phyloP scores from a whole-genome alignment of 805 yeast species.

The Ogataea glucozyma region DNA sequence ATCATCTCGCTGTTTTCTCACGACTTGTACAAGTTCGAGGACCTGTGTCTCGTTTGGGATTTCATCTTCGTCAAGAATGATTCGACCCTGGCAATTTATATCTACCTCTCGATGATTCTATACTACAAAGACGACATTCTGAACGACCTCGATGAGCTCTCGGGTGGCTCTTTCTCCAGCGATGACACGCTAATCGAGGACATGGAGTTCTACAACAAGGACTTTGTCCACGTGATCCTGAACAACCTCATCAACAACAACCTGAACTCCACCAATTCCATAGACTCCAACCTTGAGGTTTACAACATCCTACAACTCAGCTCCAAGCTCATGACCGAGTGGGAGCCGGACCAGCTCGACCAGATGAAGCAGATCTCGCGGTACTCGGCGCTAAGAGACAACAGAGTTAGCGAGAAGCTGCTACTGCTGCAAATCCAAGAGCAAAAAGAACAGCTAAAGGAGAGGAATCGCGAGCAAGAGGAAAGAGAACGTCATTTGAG shows the following conservation, averaged over 20 bases:
- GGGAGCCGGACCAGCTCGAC: conserved; percentile 9
- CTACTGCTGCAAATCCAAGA: conserved; percentile 21
- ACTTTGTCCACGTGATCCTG: conserved; percentile 31
- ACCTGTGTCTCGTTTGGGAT: conserved; percentile 68
- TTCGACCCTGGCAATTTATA: conserved; percentile 53
- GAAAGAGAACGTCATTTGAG: conserved; percentile 8
- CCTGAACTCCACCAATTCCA: conserved; percentile 22
- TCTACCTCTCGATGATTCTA: conserved; percentile 59
- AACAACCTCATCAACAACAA: conserved; percentile 31
- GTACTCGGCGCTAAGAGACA: conserved; percentile 26
- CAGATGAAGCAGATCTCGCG: conserved; percentile 11
- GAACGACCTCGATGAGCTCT: conserved; percentile 31
- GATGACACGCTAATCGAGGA: conserved; percentile 28
- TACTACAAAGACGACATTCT: conserved; percentile 47
- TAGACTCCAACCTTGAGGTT: conserved; percentile 28
- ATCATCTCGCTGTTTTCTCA: conserved; percentile 79
- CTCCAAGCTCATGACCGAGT: conserved; percentile 12
- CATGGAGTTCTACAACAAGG: conserved; percentile 25
- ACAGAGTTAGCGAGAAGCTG: conserved; percentile 11
- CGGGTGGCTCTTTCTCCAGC: conserved; percentile 32
- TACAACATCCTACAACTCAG: conserved; percentile 30
- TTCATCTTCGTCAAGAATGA: conserved; percentile 58
- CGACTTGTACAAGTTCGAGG: conserved; percentile 51
- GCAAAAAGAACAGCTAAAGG: conserved; percentile 11
- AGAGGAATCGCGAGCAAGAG: conserved; percentile 1